Evolutionary conservation across 352 stramenopile genomes (phyloP).

Genomic region (Blastocystis sp.): DNA sequence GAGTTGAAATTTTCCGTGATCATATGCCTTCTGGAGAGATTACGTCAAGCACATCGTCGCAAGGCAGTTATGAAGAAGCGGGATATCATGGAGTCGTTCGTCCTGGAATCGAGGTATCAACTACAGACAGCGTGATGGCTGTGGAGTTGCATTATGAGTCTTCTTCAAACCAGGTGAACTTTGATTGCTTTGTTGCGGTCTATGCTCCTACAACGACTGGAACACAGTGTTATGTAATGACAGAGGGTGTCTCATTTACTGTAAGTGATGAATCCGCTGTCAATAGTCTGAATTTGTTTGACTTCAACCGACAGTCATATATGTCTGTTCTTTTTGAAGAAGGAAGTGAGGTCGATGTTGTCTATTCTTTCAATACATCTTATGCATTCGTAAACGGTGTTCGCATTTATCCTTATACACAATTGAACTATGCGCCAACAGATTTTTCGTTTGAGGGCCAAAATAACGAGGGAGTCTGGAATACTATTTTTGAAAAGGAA

Average conservation of each 20-base stretch:
- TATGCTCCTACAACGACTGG: not conserved
- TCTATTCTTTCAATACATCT: not conserved
- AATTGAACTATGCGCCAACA: not conserved
- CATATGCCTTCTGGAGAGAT: not conserved
- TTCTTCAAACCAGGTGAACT: not conserved
- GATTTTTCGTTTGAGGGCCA: not conserved
- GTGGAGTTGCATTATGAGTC: not conserved
- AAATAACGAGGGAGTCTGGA: not conserved
- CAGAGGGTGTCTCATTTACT: not conserved
- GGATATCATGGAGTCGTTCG: not conserved
- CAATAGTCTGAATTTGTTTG: not conserved
- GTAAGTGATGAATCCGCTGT: not conserved
- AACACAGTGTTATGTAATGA: not conserved
- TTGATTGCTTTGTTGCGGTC: not conserved
- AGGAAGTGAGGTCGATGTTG: not conserved
- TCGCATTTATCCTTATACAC: not conserved
- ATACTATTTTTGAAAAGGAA: not conserved
- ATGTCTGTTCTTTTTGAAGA: not conserved
- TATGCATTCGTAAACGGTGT: not conserved
- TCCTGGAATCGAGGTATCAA: not conserved
- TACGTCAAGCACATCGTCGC: not conserved
- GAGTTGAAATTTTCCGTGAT: conserved; percentile 16
- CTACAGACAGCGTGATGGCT: not conserved
- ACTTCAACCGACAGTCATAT: not conserved
- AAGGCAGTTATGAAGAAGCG: not conserved